phyloP scores from a whole-genome alignment of 2,329 filamentous ascomycete genomes.

The Rhexocercosporidium sp. region DNA sequence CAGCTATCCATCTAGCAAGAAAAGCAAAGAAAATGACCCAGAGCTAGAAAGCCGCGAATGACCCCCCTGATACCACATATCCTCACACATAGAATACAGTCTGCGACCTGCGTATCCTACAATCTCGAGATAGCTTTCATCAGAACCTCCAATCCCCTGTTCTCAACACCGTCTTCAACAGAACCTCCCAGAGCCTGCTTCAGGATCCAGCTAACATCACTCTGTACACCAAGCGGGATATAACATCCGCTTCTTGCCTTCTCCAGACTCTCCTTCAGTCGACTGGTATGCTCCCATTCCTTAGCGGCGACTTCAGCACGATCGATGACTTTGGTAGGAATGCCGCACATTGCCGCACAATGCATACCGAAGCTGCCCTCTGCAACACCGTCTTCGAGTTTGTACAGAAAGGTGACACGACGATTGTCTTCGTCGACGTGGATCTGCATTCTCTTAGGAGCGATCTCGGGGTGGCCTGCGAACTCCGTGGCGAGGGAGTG shows the following conservation, averaged over 20 bases:
- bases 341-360: slow-evolving; percentile 97
- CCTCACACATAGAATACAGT: slow-evolving; percentile 22
- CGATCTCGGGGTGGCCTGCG: slow-evolving; percentile 84
- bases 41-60: neutral
- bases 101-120: slow-evolving; percentile 39
- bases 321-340: slow-evolving; percentile 80
- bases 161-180: slow-evolving; percentile 50
- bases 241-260: slow-evolving; percentile 79
- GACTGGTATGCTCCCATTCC: slow-evolving; percentile 94
- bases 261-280: slow-evolving; percentile 87
- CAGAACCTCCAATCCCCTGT: slow-evolving; percentile 63
- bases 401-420: slow-evolving; percentile 96
- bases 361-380: slow-evolving; percentile 99
- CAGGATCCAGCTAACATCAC: slow-evolving; percentile 82
- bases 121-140: slow-evolving; percentile 64
- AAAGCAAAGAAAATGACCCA: neutral
- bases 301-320: slow-evolving; percentile 85
- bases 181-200: slow-evolving; percentile 52
- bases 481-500: slow-evolving; percentile 94
- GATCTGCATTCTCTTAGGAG: slow-evolving; percentile 89
- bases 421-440: slow-evolving; percentile 84
- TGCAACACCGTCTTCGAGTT: slow-evolving; percentile 89
- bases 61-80: neutral
- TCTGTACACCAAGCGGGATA: slow-evolving; percentile 83
- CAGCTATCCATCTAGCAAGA: neutral